These are phyloP conservation scores for Stagonosporopsis vannaccii DNA, from an alignment of 2,329 filamentous ascomycete species.

Conservation along the genomic window DNA sequence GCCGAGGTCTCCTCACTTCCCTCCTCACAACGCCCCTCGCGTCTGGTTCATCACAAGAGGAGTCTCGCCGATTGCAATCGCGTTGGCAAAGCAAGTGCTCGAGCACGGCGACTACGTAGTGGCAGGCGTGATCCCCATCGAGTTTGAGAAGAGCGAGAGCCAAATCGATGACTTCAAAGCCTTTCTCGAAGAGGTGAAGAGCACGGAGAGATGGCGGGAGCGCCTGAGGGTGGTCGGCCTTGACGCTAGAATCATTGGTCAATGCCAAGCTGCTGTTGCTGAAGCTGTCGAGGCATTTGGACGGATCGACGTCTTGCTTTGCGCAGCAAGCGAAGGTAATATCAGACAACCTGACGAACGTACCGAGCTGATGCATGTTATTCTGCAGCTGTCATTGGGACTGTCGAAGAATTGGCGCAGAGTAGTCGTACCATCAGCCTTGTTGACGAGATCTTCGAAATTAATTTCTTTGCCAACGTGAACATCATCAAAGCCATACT, in stretches of 20 bases:
- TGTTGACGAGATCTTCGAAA: slow-evolving; percentile 90
- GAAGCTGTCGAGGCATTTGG: slow-evolving; percentile 86
- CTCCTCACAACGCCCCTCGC: slow-evolving; percentile 71
- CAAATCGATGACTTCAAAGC: slow-evolving; percentile 81
- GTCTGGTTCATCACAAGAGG: slow-evolving; percentile 94
- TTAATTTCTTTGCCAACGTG: slow-evolving; percentile 92
- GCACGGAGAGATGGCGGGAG: slow-evolving; percentile 80
- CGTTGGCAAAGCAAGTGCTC: slow-evolving; percentile 80
- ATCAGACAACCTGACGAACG: background rate
- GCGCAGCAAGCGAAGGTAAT: slow-evolving; percentile 83
- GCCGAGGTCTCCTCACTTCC: slow-evolving; percentile 60
- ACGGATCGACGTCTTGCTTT: slow-evolving; percentile 86
- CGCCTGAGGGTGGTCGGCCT: slow-evolving; percentile 70
- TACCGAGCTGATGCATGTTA: background rate
- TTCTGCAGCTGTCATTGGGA: slow-evolving; percentile 77
- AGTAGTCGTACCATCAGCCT: slow-evolving; percentile 76
- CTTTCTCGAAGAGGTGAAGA: slow-evolving; percentile 74
- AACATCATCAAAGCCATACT: slow-evolving; percentile 93
- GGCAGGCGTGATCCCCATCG: slow-evolving; percentile 78
- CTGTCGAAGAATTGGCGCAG: slow-evolving; percentile 86
- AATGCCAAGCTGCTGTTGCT: slow-evolving; percentile 85
- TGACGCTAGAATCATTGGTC: slow-evolving; percentile 67
- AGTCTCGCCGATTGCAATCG: slow-evolving; percentile 83
- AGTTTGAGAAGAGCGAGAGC: slow-evolving; percentile 73
- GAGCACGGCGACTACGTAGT: slow-evolving; percentile 92